Evolutionary conservation across 345 rosid species (phyloP).

Genomic region (Syzygium aromaticum): DNA sequence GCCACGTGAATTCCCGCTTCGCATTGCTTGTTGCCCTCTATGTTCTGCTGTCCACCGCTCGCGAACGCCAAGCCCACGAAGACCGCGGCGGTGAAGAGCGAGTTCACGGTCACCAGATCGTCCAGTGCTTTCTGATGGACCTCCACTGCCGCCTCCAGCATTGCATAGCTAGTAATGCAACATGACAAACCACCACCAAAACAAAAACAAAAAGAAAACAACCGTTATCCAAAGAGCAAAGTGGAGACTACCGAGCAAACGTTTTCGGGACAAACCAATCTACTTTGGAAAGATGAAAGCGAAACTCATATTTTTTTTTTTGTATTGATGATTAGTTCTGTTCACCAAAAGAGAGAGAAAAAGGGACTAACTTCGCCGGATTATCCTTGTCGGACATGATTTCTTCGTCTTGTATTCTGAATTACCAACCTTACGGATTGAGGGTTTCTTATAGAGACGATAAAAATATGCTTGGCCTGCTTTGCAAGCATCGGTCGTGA

Average conservation of each 20-base stretch:
- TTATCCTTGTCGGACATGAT: neutral
- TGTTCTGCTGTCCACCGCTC: neutral
- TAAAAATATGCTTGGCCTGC: neutral
- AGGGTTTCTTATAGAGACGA: neutral
- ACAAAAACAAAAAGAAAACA: neutral
- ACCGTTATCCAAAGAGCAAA: neutral
- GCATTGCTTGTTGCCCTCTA: conserved; percentile 14
- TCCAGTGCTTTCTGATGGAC: conserved; percentile 15
- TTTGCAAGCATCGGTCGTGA: neutral
- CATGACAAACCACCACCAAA: neutral
- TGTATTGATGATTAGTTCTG: neutral
- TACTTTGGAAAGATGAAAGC: neutral
- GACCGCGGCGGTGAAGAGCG: conserved; percentile 29
- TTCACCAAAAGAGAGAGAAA: neutral
- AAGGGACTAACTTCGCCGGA: neutral
- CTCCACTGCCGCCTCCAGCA: neutral
- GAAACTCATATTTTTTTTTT: no score
- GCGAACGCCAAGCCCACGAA: conserved; percentile 26
- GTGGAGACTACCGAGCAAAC: neutral
- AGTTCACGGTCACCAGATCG: conserved; percentile 28
- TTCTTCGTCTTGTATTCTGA: neutral
- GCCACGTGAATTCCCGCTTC: neutral
- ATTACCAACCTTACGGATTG: neutral
- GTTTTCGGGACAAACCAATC: neutral
- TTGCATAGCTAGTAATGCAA: neutral